phyloP scores from a whole-genome alignment of 2,329 filamentous ascomycete genomes.

The Paracorniculantispora psalliotae region DNA sequence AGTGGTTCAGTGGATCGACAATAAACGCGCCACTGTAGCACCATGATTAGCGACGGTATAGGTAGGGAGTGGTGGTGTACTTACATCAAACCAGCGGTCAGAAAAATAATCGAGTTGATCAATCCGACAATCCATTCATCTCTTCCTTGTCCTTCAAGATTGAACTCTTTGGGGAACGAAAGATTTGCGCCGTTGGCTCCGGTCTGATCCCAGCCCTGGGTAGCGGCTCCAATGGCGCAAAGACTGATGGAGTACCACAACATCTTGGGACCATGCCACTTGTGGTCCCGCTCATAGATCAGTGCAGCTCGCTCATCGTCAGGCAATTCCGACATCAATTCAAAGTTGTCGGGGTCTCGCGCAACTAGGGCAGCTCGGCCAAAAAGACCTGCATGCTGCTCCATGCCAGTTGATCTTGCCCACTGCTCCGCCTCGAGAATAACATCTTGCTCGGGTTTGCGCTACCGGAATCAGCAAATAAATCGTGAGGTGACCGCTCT shows the following conservation, averaged over 20 bases:
- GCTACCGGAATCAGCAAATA: constrained; percentile 15
- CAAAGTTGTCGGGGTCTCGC: constrained; percentile 24
- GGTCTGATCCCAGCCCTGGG: constrained; percentile 61
- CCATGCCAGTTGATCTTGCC: constrained; percentile 44
- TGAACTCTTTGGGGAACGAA: constrained; percentile 46
- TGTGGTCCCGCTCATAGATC: constrained; percentile 48
- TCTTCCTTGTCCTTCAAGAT: constrained; percentile 31
- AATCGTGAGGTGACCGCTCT: too few relatives aligned
- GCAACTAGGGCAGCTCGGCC: constrained; percentile 34
- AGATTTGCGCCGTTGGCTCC: constrained; percentile 58
- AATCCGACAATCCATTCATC: constrained; percentile 39
- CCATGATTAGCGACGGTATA: background rate
- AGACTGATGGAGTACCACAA: constrained; percentile 42
- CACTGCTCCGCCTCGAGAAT: constrained; percentile 42
- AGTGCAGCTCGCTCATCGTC: constrained; percentile 32
- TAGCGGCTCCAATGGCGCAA: constrained; percentile 52
- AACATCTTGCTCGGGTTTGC: constrained; percentile 23
- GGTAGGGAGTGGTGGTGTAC: constrained; percentile 24
- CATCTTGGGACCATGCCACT: constrained; percentile 48
- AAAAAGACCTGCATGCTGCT: constrained; percentile 41
- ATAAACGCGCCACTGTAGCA: constrained; percentile 24
- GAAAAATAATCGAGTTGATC: constrained; percentile 30
- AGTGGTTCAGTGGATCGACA: constrained; percentile 50
- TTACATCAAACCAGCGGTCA: constrained; percentile 54
- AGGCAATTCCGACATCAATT: constrained; percentile 23